Conservation (phyloP, 2,329 filamentous ascomycete species). For the Ilyonectria destructans region DNA sequence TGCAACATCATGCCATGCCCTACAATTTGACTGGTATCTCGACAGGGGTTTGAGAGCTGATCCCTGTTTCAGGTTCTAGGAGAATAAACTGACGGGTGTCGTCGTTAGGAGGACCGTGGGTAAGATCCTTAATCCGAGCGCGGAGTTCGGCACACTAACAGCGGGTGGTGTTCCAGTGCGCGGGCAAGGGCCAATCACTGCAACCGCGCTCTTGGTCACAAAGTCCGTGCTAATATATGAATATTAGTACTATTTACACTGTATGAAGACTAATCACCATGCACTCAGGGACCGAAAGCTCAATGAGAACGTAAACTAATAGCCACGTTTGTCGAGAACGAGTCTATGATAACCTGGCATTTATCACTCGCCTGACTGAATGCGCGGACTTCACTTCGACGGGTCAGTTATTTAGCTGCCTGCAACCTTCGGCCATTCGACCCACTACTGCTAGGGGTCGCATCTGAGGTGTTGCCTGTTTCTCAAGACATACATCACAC, state of each 20-base stretch:
- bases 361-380: neutral
- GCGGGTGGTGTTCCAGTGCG: too few species aligned
- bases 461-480: slow-evolving; percentile 33
- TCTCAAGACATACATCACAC: slow-evolving; percentile 17
- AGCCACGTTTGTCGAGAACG: neutral
- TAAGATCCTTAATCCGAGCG: slow-evolving; percentile 13
- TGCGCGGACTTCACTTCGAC: neutral
- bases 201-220: too few species aligned
- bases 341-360: neutral
- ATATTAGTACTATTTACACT: neutral
- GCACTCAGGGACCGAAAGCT: neutral
- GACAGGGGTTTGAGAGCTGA: slow-evolving; percentile 21
- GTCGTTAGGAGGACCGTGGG: neutral
- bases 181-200: too few species aligned
- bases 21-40: slow-evolving; percentile 21
- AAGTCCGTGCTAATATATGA: too few species aligned
- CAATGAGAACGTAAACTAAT: neutral
- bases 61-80: slow-evolving; percentile 30
- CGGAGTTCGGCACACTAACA: neutral
- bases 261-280: neutral
- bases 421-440: slow-evolving; percentile 17
- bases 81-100: slow-evolving; percentile 21
- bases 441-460: slow-evolving; percentile 27
- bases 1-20: slow-evolving; percentile 25
- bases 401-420: neutral